Base-by-base conservation (phyloP, 1,284 basidiomycete genomes). In the Mycena sp. region DNA sequence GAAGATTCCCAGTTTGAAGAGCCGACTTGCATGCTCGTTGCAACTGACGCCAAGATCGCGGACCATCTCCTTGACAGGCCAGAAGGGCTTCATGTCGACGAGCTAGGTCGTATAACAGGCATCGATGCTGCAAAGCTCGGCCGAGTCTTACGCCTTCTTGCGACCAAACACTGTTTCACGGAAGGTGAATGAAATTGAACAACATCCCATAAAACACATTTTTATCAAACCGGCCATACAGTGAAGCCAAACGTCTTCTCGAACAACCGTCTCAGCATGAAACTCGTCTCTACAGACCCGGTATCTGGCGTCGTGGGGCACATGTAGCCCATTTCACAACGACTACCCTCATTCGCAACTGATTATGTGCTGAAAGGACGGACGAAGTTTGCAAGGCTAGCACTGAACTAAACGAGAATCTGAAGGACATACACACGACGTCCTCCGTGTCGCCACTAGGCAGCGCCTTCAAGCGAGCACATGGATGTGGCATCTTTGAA, bases 161-260 rank as follows among this genome's bases (percentile, higher is more conserved):
- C 75, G 0, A 74, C 73, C 7, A 74, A 74, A 40, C 76, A 78
- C 60, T 70, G 72, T 51, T 80, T 78, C 65, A 44, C 65, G 21
- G 78, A 77, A 65, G 68, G 73, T 72, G 14, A 14, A 16, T 32
- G 28, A 11, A 32, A 4, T 35, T n/a, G n/a, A n/a, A n/a, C n/a
- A 17, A 17, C 40, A 6, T 19, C n/a, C 40, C 6, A 9, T 43
- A 7, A 6, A 6, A 23, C 40, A 17, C 17, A 43, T 9, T 19
- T 23, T 43, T 23, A 10, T 19, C 16, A 23, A 43, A 43, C n/a
- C 6, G n/a, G 9, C 14, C 14, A 35, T 9, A 35, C 21, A 43
- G 40, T 43, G 9, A 43, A 43, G n/a, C 40, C 40, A 7, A 54
- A 67, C 23, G 63, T 65, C 45, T 61, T 64, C 41, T 19, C 48